phyloP scores from a whole-genome alignment of 371 early-diverging fungal species.

The Mortierella sp. region DNA sequence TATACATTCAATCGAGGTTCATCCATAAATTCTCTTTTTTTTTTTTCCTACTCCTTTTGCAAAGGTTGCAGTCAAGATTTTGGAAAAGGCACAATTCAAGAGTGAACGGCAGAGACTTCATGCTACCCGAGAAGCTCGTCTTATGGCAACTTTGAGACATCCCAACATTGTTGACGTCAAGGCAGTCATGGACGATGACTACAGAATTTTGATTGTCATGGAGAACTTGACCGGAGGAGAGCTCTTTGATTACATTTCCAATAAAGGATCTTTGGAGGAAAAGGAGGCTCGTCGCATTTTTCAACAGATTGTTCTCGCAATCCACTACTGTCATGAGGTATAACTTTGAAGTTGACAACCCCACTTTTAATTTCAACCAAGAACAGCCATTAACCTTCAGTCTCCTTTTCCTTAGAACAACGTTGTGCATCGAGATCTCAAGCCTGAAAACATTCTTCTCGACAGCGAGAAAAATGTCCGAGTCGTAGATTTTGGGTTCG shows the following conservation, averaged over 20 bases:
- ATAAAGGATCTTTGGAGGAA: constrained; percentile 88
- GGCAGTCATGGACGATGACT: constrained; percentile 88
- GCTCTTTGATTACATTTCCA: constrained; percentile 94
- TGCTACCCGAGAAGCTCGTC: constrained; percentile 84
- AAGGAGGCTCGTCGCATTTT: constrained; percentile 90
- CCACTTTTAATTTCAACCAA: not conserved
- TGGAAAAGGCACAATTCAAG: constrained; percentile 58
- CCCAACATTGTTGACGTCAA: constrained; percentile 90
- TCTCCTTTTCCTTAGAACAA: constrained; percentile 20
- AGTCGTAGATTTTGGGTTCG: constrained; percentile 97
- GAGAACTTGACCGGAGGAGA: constrained; percentile 98
- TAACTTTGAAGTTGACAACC: not conserved
- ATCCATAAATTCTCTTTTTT: too few relatives aligned
- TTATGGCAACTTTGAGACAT: constrained; percentile 87
- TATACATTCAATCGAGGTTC: not conserved
- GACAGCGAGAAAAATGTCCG: constrained; percentile 78
- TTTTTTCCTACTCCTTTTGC: not conserved
- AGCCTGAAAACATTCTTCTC: constrained; percentile 91
- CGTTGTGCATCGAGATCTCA: constrained; percentile 87
- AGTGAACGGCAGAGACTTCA: constrained; percentile 68
- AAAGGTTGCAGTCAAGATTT: constrained; percentile 74
- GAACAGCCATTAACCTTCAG: not conserved
- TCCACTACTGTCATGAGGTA: constrained; percentile 91
- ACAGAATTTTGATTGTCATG: constrained; percentile 92
- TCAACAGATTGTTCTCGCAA: constrained; percentile 94